Conservation (phyloP, 2,329 filamentous ascomycete genomes). For the Ophiostoma quercus region DNA sequence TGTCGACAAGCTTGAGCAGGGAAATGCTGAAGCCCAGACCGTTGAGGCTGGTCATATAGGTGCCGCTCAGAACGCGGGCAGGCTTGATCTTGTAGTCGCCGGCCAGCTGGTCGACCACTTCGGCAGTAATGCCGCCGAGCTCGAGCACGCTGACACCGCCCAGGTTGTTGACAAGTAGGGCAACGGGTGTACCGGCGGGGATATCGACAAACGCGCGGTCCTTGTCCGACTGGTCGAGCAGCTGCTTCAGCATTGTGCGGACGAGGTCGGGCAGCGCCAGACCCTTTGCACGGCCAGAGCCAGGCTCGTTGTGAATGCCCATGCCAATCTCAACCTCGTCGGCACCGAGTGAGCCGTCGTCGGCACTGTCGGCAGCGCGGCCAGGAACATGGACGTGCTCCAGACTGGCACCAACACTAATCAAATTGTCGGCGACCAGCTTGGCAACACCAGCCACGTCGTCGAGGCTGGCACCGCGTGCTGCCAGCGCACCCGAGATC, state of each 20-base stretch:
- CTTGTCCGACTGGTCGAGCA: constrained; percentile 59
- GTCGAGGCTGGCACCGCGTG: constrained; percentile 59
- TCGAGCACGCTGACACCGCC: constrained; percentile 71
- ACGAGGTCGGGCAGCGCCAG: constrained; percentile 52
- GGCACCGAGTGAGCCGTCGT: constrained; percentile 47
- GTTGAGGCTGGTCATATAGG: constrained; percentile 75
- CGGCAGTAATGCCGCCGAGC: constrained; percentile 63
- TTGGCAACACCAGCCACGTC: constrained; percentile 69
- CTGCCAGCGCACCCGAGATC: constrained; percentile 77
- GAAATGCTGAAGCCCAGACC: constrained; percentile 70
- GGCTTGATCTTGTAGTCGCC: constrained; percentile 55
- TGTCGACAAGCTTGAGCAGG: constrained; percentile 58
- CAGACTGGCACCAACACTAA: constrained; percentile 79
- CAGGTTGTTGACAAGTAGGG: constrained; percentile 70
- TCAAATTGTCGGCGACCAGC: constrained; percentile 67
- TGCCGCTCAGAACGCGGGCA: constrained; percentile 60
- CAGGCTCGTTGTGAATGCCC: constrained; percentile 71
- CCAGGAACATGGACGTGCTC: constrained; percentile 93
- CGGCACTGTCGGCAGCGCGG: constrained; percentile 49
- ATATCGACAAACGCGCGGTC: constrained; percentile 67
- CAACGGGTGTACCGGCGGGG: constrained; percentile 58
- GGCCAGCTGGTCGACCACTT: constrained; percentile 60
- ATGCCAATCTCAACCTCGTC: constrained; percentile 64
- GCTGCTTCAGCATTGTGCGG: constrained; percentile 62
- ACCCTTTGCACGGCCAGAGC: constrained; percentile 47